Conservation (phyloP, 1,139 yeast species). For the Pichia norvegensis region DNA sequence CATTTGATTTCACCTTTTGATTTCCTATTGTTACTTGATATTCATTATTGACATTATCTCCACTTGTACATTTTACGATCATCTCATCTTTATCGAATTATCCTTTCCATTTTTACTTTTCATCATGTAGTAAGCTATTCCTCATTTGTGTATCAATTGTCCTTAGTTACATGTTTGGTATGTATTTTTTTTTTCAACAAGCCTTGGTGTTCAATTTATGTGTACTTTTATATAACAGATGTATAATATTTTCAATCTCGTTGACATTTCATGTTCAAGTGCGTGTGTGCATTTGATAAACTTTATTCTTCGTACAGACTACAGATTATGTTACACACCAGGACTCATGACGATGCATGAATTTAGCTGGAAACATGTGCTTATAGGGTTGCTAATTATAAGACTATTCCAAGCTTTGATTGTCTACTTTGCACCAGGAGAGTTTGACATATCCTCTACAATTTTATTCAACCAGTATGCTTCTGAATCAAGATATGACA, state of each 20-base stretch:
- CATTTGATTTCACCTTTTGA: not conserved
- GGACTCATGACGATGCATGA: not conserved
- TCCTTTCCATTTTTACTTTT: not conserved
- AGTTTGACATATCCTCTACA: conserved; percentile 32
- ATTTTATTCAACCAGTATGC: conserved; percentile 18
- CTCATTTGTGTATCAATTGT: not conserved
- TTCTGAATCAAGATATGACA: conserved; percentile 5
- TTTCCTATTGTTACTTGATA: not conserved
- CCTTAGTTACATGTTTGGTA: not conserved
- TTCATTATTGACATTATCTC: not conserved
- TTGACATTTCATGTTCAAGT: not conserved
- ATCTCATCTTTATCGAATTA: not conserved
- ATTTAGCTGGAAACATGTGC: not conserved
- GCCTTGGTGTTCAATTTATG: not conserved
- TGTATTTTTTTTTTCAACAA: not conserved
- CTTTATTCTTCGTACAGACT: no score
- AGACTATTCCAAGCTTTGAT: conserved; percentile 31
- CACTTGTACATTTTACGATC: not conserved
- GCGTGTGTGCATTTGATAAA: not conserved
- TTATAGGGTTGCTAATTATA: not conserved
- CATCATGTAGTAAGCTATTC: not conserved
- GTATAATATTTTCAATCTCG: not conserved
- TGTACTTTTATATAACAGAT: not conserved
- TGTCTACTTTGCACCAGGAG: conserved; percentile 35
- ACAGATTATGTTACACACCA: no score